Evolutionary conservation across 495 filamentous ascomycete genomes (phyloP).

Genomic region (Aspergillus olivimuriae): DNA sequence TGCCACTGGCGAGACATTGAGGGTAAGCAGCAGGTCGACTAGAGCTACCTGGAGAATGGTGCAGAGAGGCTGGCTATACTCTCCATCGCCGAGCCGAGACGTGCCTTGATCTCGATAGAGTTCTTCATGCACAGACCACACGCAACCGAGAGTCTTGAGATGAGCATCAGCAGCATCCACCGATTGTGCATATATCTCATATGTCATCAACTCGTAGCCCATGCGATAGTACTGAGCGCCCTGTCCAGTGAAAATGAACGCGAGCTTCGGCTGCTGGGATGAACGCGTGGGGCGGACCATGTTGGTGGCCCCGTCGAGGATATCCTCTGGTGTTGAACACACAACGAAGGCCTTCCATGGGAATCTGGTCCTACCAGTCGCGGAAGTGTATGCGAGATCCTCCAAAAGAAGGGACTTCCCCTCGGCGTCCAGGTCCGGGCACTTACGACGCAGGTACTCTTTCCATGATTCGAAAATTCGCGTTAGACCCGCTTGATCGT

Average conservation of each 20-base stretch:
- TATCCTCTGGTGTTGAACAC: slow-evolving; percentile 17
- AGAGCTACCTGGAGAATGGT: slow-evolving; percentile 39
- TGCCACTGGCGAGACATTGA: slow-evolving; percentile 21
- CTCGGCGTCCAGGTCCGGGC: neutral
- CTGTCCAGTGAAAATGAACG: slow-evolving; percentile 35
- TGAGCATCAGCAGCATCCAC: slow-evolving; percentile 3
- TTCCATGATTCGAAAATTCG: slow-evolving; percentile 10
- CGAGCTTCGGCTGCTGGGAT: slow-evolving; percentile 10
- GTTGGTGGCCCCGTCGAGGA: slow-evolving; percentile 10
- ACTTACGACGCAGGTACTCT: slow-evolving; percentile 1
- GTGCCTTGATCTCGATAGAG: slow-evolving; percentile 14
- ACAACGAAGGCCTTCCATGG: slow-evolving; percentile 18
- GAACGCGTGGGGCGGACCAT: slow-evolving; percentile 10
- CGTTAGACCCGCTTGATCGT: slow-evolving; percentile 19
- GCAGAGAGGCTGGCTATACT: slow-evolving; percentile 28
- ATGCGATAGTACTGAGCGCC: slow-evolving; percentile 32
- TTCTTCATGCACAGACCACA: slow-evolving; percentile 23
- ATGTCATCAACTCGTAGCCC: slow-evolving; percentile 21
- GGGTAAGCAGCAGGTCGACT: slow-evolving; percentile 27
- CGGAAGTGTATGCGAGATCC: slow-evolving; percentile 7
- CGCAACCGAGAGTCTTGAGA: slow-evolving; percentile 6
- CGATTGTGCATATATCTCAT: slow-evolving; percentile 20
- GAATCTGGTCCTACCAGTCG: slow-evolving; percentile 27
- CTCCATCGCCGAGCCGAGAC: slow-evolving; percentile 34
- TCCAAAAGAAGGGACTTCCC: neutral